Evolutionary conservation across 2,329 filamentous ascomycete genomes (phyloP), one percentile per base, ranked within the genome.

Genomic region (Bipolaris zeicola): DNA sequence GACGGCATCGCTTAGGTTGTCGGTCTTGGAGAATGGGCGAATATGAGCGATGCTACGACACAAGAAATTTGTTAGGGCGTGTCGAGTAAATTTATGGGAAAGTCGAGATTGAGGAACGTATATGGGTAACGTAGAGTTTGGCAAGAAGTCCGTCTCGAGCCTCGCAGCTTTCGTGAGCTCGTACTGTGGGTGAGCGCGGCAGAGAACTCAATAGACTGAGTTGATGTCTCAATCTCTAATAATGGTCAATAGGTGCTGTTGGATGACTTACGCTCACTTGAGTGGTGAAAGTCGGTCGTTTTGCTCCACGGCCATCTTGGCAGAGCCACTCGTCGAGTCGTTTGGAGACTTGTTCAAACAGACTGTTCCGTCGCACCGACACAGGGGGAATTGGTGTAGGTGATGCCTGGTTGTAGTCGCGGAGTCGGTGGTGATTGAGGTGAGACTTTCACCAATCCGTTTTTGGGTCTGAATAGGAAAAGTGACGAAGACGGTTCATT

Each of bases 391-490:
- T 43, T 50, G 33, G 33, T 46, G 22, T 33, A 34, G 16, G 36
- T 49, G 20, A 43, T 48, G 39, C 38, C 37, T 38, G 28, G 39
- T 50, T 31, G 52, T 43, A 42, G 47, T 38, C 22, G 14, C 5
- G 5, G 50, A 41, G 48, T 41, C 49, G 45, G 62, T 57, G 41
- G 47, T 53, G 50, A 28, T 64, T 48, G 13, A 49, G 45, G 49
- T 66, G 59, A 67, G 54, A 72, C 65, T 34, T 18, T 41, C 10
- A 24, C 31, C 20, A 49, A 60, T 45, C 69, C 68, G 62, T 33
- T 68, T 71, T 66, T 44, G 69, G 72, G 65, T 69, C 53, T 74
- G 69, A 73, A 73, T 73, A 73, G 68, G 46, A 68, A 68, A 63
- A 33, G 39, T 26, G 38, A 34, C 22, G 26, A 51, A 43, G 24